Conservation (phyloP, 169 alveolate species). For the Toxoplasma gondii region DNA sequence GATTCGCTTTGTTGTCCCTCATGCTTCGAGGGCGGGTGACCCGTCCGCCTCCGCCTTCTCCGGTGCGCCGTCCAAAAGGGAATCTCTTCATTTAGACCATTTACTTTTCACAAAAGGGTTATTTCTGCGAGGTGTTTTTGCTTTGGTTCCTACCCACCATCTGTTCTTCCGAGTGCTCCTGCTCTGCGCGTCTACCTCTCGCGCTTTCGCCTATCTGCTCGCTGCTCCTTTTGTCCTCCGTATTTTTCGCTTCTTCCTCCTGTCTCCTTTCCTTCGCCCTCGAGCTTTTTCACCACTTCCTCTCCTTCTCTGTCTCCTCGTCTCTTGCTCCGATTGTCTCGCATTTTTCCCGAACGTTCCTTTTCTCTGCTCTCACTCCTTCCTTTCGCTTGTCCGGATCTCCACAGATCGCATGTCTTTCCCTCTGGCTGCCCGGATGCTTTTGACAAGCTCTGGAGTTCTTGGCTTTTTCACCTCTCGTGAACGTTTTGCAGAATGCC, state of each 20-base stretch:
- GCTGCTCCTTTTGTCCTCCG: neutral
- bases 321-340: neutral
- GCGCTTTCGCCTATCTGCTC: neutral
- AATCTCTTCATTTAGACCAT: neutral
- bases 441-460: neutral
- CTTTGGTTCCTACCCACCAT: neutral
- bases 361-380: neutral
- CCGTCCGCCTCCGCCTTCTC: slow-evolving; percentile 28
- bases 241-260: neutral
- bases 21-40: slow-evolving; percentile 4
- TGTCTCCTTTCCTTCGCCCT: neutral
- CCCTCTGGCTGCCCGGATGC: neutral
- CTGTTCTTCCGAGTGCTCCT: neutral
- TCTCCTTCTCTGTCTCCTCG: neutral
- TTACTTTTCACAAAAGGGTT: neutral
- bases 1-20: neutral
- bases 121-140: neutral
- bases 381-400: neutral
- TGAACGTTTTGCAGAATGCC: neutral
- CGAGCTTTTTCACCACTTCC: neutral
- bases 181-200: neutral
- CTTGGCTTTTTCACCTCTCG: too few relatives aligned
- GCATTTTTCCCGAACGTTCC: neutral
- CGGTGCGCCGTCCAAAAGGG: slow-evolving; percentile 9
- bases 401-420: neutral